Conservation (phyloP, 164 flowering plant species). For the Vitis labrusca region DNA sequence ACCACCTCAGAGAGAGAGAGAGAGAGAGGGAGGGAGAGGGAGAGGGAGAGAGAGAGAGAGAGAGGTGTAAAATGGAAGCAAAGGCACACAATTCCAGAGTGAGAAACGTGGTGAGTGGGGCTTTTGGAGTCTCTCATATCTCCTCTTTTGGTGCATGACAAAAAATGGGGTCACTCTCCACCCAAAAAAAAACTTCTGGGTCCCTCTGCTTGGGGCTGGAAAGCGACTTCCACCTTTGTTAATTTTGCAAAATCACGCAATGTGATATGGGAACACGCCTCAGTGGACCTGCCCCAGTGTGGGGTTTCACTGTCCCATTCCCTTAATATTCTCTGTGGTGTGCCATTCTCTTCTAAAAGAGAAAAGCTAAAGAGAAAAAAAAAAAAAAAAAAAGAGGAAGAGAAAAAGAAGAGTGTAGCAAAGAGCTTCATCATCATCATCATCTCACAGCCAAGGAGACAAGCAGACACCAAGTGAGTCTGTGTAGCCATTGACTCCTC, state of each 20-base stretch:
- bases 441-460: slow-evolving; percentile 29
- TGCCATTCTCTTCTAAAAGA: slow-evolving; percentile 4
- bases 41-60: slow-evolving; percentile 13
- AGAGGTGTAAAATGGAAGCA: slow-evolving; percentile 45
- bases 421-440: slow-evolving; percentile 15
- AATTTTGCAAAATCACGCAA: slow-evolving; percentile 46
- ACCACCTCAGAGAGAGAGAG: slow-evolving; percentile 2
- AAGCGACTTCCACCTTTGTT: slow-evolving; percentile 33
- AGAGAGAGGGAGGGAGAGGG: not conserved
- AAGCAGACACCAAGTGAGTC: slow-evolving; percentile 45
- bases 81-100: slow-evolving; percentile 27
- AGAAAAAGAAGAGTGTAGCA: not conserved
- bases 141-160: slow-evolving; percentile 39
- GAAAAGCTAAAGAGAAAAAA: not conserved
- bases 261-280: slow-evolving; percentile 19
- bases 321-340: slow-evolving; percentile 3
- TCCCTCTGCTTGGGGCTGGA: slow-evolving; percentile 24
- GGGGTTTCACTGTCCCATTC: slow-evolving; percentile 6
- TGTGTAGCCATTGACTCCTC: slow-evolving; percentile 45
- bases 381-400: slow-evolving; percentile 1
- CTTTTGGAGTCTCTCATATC: not conserved
- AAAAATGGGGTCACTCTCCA: slow-evolving; percentile 25
- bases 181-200: slow-evolving; percentile 11
- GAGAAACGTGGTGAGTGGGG: slow-evolving; percentile 26
- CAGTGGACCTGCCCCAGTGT: slow-evolving; percentile 26